Base-by-base conservation (phyloP, 345 rosid species). In the Acer saccharum region DNA sequence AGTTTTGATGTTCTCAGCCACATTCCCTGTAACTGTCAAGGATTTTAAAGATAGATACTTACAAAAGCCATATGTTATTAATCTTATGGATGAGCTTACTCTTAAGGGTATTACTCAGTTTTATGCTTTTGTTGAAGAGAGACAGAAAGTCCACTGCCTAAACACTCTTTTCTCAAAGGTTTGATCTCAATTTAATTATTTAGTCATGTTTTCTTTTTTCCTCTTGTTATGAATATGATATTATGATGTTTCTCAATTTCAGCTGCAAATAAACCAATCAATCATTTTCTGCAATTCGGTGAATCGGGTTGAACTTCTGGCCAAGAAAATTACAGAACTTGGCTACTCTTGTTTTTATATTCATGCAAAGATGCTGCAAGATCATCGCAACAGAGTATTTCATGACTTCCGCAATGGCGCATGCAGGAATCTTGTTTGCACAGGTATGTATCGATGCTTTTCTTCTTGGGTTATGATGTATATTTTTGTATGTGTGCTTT, bases 341-440 rank as follows among this genome's bases (percentile, higher is more conserved):
- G 99, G 99, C 52, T 97, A 97, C 86, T 97, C 99, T 62, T 97
- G 99, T 79, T 97, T 97, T 80, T 97, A 97, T 79, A 97, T 97
- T 65, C 99, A 94, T 76, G 98, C 99, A 0, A 97, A 94, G 89
- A 97, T 94, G 99, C 88, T 97, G 85, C 99, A 97, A 87, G 98
- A 94, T 81, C 99, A 97, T 84, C 98, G 99, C 78, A 97, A 97
- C 81, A 89, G 99, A 89, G 99, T 97, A 27, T 97, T 97, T 86
- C 99, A 97, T 69, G 98, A 97, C 76, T 97, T 97, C 87, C 99
- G 99, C 80, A 97, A 97, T 83, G 99, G 99, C 75, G 99, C 99
- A 84, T 97, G 99, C 87, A 90, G 99, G 87, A 97, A 97, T 84
- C 98, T 97, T 82, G 99, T 97, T 83, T 97, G 99, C 75, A 97